These are phyloP conservation scores for Phoma sp. DNA, from an alignment of 2,329 filamentous ascomycete genomes.

Conservation along the genomic window DNA sequence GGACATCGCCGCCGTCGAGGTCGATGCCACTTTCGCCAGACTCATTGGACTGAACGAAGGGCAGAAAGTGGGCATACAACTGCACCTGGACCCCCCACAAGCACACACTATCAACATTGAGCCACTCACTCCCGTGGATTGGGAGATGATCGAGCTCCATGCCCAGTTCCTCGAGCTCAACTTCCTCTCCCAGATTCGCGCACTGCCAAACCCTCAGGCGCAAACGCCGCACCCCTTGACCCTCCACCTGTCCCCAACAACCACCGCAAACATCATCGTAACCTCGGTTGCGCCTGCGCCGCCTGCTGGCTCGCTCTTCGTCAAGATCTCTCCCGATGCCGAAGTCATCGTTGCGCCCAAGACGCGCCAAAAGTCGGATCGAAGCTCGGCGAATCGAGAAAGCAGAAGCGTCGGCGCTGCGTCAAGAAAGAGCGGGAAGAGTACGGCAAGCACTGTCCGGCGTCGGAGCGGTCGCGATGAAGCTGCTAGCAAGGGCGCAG, in stretches of 20 bases:
- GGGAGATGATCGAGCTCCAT: slow-evolving; percentile 98
- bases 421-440: slow-evolving; percentile 79
- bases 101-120: slow-evolving; percentile 97
- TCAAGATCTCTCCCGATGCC: slow-evolving; percentile 90
- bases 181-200: slow-evolving; percentile 88
- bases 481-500: slow-evolving; percentile 65
- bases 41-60: slow-evolving; percentile 80
- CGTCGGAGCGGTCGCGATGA: slow-evolving; percentile 66
- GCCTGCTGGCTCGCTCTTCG: slow-evolving; percentile 74
- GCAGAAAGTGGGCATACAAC: slow-evolving; percentile 71
- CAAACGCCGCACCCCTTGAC: slow-evolving; percentile 78
- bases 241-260: slow-evolving; percentile 91
- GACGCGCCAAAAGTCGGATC: slow-evolving; percentile 72
- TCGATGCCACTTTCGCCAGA: slow-evolving; percentile 83
- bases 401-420: slow-evolving; percentile 80
- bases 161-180: slow-evolving; percentile 95
- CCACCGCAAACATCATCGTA: slow-evolving; percentile 89
- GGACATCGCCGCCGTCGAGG: slow-evolving; percentile 78
- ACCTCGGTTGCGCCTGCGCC: slow-evolving; percentile 80
- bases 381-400: slow-evolving; percentile 66
- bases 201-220: slow-evolving; percentile 80
- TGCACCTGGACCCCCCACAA: slow-evolving; percentile 89
- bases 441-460: slow-evolving; percentile 73
- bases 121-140: slow-evolving; percentile 91
- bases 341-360: slow-evolving; percentile 98